Conservation (phyloP, 306 rosid genomes). For the Dicorynia guianensis region DNA sequence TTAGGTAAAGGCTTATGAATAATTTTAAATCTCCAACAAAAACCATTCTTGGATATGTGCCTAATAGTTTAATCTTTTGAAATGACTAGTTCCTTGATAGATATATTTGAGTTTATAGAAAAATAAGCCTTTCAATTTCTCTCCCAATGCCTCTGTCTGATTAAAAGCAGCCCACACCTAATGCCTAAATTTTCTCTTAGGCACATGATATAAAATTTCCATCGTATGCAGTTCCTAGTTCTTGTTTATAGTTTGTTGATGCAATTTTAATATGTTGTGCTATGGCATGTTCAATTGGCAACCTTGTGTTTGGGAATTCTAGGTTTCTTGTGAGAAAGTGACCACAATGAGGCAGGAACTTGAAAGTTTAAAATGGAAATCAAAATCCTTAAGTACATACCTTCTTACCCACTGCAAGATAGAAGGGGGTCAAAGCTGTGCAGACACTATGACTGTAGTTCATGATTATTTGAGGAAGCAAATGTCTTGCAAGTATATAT, state of each 20-base stretch:
- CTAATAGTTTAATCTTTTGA: too few relatives aligned
- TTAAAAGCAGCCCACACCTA: too few relatives aligned
- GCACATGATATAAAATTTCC: conserved; percentile 11
- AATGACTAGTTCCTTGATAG: too few relatives aligned
- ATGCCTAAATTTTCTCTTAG: not conserved
- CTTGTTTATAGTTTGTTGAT: conserved; percentile 21
- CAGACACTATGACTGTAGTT: conserved; percentile 54
- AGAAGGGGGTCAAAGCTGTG: conserved; percentile 61
- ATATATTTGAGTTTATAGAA: too few relatives aligned
- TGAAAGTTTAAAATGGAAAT: conserved; percentile 58
- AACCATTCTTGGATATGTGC: too few relatives aligned
- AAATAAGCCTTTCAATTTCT: too few relatives aligned
- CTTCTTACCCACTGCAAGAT: conserved; percentile 60
- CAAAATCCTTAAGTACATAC: conserved; percentile 59
- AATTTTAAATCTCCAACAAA: too few relatives aligned
- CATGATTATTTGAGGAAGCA: conserved; percentile 66
- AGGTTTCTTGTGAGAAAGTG: conserved; percentile 45
- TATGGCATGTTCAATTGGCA: not conserved
- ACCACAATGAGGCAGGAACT: conserved; percentile 51
- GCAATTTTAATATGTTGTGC: conserved; percentile 20
- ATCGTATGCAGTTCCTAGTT: not conserved
- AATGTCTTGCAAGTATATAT: conserved; percentile 58
- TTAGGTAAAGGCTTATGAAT: too few relatives aligned
- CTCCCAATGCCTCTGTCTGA: too few relatives aligned
- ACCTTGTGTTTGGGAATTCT: not conserved